These are phyloP conservation scores for Epichloe bromicola DNA, from an alignment of 2,329 filamentous ascomycete genomes.

Conservation along the genomic window DNA sequence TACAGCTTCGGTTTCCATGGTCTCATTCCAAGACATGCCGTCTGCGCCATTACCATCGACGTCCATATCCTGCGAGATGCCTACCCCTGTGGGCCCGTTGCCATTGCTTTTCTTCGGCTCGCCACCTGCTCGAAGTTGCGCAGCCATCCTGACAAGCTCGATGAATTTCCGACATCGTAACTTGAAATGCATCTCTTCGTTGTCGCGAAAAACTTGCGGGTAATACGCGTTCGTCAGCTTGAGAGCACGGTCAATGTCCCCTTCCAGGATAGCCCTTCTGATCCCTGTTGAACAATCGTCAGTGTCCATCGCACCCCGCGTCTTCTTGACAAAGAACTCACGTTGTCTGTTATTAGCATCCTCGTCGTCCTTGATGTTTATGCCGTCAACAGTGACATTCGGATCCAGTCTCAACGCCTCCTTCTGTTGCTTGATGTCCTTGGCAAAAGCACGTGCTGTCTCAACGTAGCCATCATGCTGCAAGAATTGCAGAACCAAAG, in stretches of 20 bases:
- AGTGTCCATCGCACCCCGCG: neutral
- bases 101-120: constrained; percentile 31
- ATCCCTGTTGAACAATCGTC: constrained; percentile 48
- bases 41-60: constrained; percentile 37
- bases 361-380: constrained; percentile 65
- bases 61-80: constrained; percentile 35
- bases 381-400: constrained; percentile 36
- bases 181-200: constrained; percentile 77
- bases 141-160: constrained; percentile 74
- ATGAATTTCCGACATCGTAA: constrained; percentile 85
- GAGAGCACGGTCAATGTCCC: constrained; percentile 84
- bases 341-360: constrained; percentile 80
- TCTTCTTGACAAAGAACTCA: constrained; percentile 28
- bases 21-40: constrained; percentile 30
- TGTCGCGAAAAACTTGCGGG: constrained; percentile 63
- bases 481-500: constrained; percentile 72
- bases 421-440: constrained; percentile 66
- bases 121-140: constrained; percentile 44
- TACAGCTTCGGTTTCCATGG: constrained; percentile 34
- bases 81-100: constrained; percentile 25
- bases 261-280: constrained; percentile 73
- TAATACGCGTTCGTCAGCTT: constrained; percentile 70
- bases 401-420: constrained; percentile 51
- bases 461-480: constrained; percentile 94
- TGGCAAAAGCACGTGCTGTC: constrained; percentile 75